Evolutionary conservation across 2,329 filamentous ascomycete genomes (phyloP).

Genomic region (Aspergillus novoparasiticus): DNA sequence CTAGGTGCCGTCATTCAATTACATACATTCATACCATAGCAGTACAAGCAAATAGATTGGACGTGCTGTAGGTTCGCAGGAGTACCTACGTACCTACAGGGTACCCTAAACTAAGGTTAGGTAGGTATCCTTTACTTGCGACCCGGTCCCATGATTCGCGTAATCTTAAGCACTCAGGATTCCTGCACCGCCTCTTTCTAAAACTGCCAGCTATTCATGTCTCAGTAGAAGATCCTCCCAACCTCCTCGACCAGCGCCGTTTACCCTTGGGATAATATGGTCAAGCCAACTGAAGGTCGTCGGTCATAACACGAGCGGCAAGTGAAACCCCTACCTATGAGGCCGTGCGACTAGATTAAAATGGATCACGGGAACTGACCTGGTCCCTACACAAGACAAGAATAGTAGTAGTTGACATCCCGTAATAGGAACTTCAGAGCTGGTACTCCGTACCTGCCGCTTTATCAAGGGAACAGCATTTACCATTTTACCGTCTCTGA

Average conservation of each 20-base stretch:
- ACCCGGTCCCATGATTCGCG: not conserved
- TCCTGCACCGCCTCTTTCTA: conserved; percentile 6
- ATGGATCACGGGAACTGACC: conserved; percentile 12
- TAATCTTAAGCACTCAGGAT: conserved; percentile 1
- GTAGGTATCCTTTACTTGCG: not conserved
- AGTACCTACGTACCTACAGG: not conserved
- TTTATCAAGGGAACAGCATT: conserved; percentile 1
- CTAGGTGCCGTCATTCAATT: not conserved
- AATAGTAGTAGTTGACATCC: not conserved
- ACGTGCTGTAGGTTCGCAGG: not conserved
- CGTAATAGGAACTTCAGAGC: not conserved
- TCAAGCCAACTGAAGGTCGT: not conserved
- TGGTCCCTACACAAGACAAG: not conserved
- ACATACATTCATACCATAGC: not conserved
- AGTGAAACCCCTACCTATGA: conserved; percentile 8
- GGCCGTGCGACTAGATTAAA: conserved; percentile 16
- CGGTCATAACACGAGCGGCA: not conserved
- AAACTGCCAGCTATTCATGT: conserved; percentile 5
- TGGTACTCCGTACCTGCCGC: not conserved
- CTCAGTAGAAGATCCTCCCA: not conserved
- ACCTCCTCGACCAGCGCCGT: not conserved
- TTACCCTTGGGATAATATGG: not conserved
- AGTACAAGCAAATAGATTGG: not conserved
- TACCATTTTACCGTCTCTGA: not conserved
- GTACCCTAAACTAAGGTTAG: not conserved